Evolutionary conservation across 1,284 basidiomycete species (phyloP).

Genomic region (Cutaneotrichosporon mucoides): DNA sequence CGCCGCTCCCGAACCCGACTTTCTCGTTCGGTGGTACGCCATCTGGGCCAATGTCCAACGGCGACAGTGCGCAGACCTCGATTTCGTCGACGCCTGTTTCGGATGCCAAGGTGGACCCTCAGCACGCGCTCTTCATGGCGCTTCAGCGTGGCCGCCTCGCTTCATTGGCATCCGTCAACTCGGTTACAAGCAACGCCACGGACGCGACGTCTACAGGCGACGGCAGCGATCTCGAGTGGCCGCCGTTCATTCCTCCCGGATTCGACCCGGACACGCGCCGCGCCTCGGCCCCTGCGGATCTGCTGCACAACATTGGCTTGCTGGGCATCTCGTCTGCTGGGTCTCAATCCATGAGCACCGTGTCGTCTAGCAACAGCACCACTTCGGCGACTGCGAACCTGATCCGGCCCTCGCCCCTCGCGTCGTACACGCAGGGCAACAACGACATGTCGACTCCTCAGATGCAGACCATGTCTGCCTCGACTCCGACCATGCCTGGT

Average conservation of each 20-base stretch:
- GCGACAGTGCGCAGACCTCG: background rate
- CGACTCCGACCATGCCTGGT: slow-evolving; percentile 7
- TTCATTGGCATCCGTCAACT: slow-evolving; percentile 30
- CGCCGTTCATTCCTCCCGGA: slow-evolving; percentile 12
- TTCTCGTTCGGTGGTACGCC: slow-evolving; percentile 40
- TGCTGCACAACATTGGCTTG: slow-evolving; percentile 28
- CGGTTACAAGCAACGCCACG: slow-evolving; percentile 25
- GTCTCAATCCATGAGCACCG: background rate
- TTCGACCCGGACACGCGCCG: slow-evolving; percentile 29
- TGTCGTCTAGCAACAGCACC: background rate
- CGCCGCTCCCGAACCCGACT: slow-evolving; percentile 36
- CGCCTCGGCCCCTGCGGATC: slow-evolving; percentile 26
- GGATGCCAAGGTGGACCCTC: slow-evolving; percentile 6
- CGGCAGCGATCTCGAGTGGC: slow-evolving; percentile 22
- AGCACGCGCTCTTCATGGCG: slow-evolving; percentile 28
- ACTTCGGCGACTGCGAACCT: background rate
- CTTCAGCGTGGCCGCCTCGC: slow-evolving; percentile 38
- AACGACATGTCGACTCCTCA: slow-evolving; percentile 1
- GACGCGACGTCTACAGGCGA: slow-evolving; percentile 27
- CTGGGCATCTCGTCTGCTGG: slow-evolving; percentile 22
- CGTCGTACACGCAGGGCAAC: background rate
- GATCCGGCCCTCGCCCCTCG: slow-evolving; percentile 13
- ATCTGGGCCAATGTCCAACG: background rate
- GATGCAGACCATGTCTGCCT: background rate
- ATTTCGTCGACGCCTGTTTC: slow-evolving; percentile 1